phyloP scores from a whole-genome alignment of 2,329 filamentous ascomycete genomes.

The Alternaria ethzedia region DNA sequence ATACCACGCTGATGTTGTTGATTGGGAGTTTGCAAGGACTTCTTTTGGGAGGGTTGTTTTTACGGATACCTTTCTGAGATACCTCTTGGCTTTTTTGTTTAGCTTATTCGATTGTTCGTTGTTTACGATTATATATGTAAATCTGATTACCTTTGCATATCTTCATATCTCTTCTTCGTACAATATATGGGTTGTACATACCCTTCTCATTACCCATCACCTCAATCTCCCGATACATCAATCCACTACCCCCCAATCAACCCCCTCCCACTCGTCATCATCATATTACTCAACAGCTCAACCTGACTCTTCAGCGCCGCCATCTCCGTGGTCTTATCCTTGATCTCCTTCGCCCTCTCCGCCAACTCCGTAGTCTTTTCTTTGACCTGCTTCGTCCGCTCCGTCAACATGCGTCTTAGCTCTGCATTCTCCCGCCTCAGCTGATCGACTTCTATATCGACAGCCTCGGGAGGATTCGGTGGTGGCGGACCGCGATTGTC shows the following conservation, averaged over 20 bases:
- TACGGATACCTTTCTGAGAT: slow-evolving; percentile 10
- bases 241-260: background rate
- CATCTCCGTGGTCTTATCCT: slow-evolving; percentile 35
- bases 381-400: slow-evolving; percentile 34
- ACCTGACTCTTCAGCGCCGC: slow-evolving; percentile 34
- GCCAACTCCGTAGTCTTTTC: slow-evolving; percentile 32
- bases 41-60: background rate
- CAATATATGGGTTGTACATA: background rate
- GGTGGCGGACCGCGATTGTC: slow-evolving; percentile 16
- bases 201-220: background rate
- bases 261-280: slow-evolving; percentile 18
- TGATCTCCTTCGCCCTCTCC: slow-evolving; percentile 32
- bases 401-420: slow-evolving; percentile 23
- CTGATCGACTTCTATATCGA: slow-evolving; percentile 22
- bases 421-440: slow-evolving; percentile 32
- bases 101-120: background rate
- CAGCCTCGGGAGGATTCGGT: background rate
- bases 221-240: background rate
- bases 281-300: slow-evolving; percentile 36
- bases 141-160: slow-evolving; percentile 3
- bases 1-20: background rate
- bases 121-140: background rate
- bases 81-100: slow-evolving; percentile 6
- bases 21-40: background rate
- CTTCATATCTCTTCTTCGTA: background rate